These are phyloP conservation scores for Sugiyamaella paludigena DNA, from an alignment of 1,139 yeast genomes.

Conservation along the genomic window DNA sequence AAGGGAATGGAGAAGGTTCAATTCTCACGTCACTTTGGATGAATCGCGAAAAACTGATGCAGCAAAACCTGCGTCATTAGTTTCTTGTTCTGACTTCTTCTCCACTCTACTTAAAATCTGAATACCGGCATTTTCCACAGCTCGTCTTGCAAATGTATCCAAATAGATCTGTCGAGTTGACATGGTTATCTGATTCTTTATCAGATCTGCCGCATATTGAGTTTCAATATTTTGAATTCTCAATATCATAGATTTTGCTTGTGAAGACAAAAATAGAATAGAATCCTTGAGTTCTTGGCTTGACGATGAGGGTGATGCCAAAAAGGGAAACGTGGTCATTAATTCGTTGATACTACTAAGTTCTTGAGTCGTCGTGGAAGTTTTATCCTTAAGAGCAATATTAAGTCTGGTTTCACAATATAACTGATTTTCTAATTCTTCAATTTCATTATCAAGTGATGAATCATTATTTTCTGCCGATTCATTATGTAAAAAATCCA, in stretches of 20 bases:
- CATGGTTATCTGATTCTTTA: conserved; percentile 1
- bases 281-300: conserved; percentile 46
- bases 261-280: conserved; percentile 45
- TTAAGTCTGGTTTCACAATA: conserved; percentile 47
- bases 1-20: too few species aligned
- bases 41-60: conserved; percentile 2
- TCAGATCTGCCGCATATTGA: conserved; percentile 1
- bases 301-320: conserved; percentile 44
- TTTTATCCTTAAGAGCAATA: conserved; percentile 44
- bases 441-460: conserved; percentile 42
- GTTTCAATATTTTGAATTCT: conserved; percentile 13
- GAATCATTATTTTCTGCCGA: conserved; percentile 26
- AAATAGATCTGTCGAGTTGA: conserved; percentile 22
- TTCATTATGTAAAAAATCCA: conserved; percentile 39
- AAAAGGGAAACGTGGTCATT: conserved; percentile 39
- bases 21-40: too few species aligned
- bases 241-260: conserved; percentile 25
- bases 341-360: conserved; percentile 39
- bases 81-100: conserved; percentile 4
- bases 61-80: background rate
- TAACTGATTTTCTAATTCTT: conserved; percentile 44
- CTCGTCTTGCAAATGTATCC: conserved; percentile 22
- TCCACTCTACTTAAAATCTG: conserved; percentile 1
- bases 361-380: conserved; percentile 43
- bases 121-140: conserved; percentile 20